Evolutionary conservation across 2,329 filamentous ascomycete genomes (phyloP).

Genomic region (Hypoxylon sp.): DNA sequence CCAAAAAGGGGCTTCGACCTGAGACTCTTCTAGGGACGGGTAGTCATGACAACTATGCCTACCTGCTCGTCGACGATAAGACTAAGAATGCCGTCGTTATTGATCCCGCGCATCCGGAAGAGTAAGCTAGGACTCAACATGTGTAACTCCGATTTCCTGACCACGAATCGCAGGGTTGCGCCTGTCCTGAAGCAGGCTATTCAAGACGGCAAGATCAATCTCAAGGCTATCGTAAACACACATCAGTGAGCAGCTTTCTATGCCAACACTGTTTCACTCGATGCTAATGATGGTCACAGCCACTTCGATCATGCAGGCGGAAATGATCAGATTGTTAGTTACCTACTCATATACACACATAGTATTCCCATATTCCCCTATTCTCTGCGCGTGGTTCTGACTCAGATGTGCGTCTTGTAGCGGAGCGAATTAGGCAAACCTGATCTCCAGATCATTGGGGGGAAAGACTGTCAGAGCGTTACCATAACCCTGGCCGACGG

Average conservation of each 20-base stretch:
- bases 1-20: not conserved
- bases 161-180: slow-evolving; percentile 62
- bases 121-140: slow-evolving; percentile 65
- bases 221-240: slow-evolving; percentile 93
- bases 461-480: slow-evolving; percentile 85
- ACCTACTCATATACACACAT: slow-evolving; percentile 1
- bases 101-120: slow-evolving; percentile 82
- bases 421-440: slow-evolving; percentile 65
- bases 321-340: slow-evolving; percentile 81
- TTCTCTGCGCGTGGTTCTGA: slow-evolving; percentile 3
- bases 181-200: slow-evolving; percentile 80
- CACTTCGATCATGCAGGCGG: slow-evolving; percentile 96
- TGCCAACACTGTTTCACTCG: not conserved
- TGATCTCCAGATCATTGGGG: slow-evolving; percentile 83
- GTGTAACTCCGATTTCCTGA: slow-evolving; percentile 5
- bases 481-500: slow-evolving; percentile 81
- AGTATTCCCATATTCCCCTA: not conserved
- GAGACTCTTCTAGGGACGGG: slow-evolving; percentile 73
- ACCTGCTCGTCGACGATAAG: slow-evolving; percentile 82
- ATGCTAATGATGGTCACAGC: slow-evolving; percentile 60
- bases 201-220: slow-evolving; percentile 77
- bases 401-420: slow-evolving; percentile 38
- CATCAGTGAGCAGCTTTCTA: slow-evolving; percentile 80
- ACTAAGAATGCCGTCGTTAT: slow-evolving; percentile 83
- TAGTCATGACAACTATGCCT: slow-evolving; percentile 85